phyloP scores from a whole-genome alignment of 2,329 filamentous ascomycete species.

The Diaporthe sp. region DNA sequence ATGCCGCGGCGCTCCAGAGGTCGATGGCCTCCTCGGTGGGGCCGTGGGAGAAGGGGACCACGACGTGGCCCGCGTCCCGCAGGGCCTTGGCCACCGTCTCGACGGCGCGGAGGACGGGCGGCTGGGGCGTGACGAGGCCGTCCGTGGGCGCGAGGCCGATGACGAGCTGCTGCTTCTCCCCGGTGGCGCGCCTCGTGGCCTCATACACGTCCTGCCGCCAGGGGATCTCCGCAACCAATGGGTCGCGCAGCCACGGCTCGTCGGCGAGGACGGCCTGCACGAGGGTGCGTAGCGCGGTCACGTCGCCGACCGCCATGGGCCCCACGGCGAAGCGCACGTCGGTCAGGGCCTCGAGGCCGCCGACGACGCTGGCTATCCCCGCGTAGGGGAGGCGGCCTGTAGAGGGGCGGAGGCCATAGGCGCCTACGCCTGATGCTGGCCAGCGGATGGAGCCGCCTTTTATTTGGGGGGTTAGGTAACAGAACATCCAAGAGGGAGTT shows the following conservation, averaged over 20 bases:
- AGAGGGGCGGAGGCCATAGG: slow-evolving; percentile 29
- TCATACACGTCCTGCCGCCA: slow-evolving; percentile 11
- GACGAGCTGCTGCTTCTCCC: not conserved
- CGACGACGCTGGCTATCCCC: not conserved
- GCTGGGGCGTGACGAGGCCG: slow-evolving; percentile 11
- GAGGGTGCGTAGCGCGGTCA: not conserved
- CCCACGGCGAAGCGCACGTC: slow-evolving; percentile 19
- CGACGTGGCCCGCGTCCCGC: not conserved
- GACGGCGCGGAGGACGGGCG: slow-evolving; percentile 12
- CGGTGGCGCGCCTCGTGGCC: not conserved
- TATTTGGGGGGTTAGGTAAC: not conserved
- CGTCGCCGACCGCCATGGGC: not conserved
- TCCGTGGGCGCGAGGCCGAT: not conserved
- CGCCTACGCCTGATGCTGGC: slow-evolving; percentile 20
- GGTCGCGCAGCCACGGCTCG: slow-evolving; percentile 25
- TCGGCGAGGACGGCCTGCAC: not conserved
- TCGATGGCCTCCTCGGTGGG: not conserved
- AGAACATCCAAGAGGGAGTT: accelerated
- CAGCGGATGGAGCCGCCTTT: slow-evolving; percentile 39
- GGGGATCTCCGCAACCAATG: not conserved
- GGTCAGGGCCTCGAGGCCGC: slow-evolving; percentile 12
- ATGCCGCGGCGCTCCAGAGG: not conserved
- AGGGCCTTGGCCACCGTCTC: not conserved
- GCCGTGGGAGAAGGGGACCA: not conserved
- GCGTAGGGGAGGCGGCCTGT: slow-evolving; percentile 26